Conservation (phyloP, 257 asterid species). For the Lavandula angustifolia region DNA sequence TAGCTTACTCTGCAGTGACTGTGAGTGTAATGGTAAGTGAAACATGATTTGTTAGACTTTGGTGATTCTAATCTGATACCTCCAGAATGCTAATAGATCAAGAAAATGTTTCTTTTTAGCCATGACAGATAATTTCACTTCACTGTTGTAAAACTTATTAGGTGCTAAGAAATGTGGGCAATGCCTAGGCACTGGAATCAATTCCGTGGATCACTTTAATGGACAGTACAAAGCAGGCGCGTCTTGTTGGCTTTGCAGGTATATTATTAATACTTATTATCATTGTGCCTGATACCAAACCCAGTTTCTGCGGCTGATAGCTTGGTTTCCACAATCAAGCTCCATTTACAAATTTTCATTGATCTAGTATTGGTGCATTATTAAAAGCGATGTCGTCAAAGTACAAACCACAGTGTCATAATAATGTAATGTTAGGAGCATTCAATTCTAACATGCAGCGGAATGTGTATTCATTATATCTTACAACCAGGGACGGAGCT, state of each 20-base stretch:
- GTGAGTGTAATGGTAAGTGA: constrained; percentile 60
- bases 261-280: neutral
- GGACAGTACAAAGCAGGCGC: constrained; percentile 90
- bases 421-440: too few species aligned
- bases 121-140: neutral
- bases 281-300: neutral
- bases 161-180: constrained; percentile 68
- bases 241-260: constrained; percentile 97
- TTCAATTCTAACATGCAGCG: too few species aligned
- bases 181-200: constrained; percentile 71
- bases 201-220: constrained; percentile 76
- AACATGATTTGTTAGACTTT: neutral
- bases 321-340: too few species aligned
- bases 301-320: constrained; percentile 1
- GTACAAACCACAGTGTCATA: too few species aligned
- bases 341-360: too few species aligned
- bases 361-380: too few species aligned
- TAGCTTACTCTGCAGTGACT: constrained; percentile 52
- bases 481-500: too few species aligned
- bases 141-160: constrained; percentile 28
- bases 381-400: too few species aligned
- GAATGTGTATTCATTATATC: too few species aligned
- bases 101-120: neutral
- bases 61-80: too few species aligned
- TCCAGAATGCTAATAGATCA: neutral